Evolutionary conservation across 352 stramenopile genomes (phyloP), one percentile per base, ranked within the genome.

Genomic region (Phytophthora sansomeana): DNA sequence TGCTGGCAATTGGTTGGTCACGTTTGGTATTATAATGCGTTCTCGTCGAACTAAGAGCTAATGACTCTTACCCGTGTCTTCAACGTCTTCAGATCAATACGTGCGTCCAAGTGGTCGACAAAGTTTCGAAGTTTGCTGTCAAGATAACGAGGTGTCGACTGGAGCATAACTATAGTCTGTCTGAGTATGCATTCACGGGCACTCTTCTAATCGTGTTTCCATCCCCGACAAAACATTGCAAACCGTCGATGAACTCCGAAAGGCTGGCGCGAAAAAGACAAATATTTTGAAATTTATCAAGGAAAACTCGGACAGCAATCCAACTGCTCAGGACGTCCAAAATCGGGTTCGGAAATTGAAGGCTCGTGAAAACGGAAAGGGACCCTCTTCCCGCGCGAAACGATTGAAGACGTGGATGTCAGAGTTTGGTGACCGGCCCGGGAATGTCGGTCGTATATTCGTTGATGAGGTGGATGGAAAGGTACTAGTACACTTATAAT

Each of bases 201-300:
- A 50, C 29, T 38, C 51, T 41, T 19, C 39, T 17, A 32, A 58
- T 36, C 36, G 36, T 8, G 24, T 59, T 10, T 1, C 14, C 6
- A 24, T 50, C 5, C 8, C 47, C 24, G 36, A 48, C 1, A 13
- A 6, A 35, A 46, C 24, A n/a, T 41, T 63, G 14, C 55, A 53
- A 3, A 62, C 56, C 4, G 44, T 56, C 2, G 35, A 56, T 19
- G 28, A 17, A 8, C 44, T 56, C 5, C 32, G 33, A 14, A 42
- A 56, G 16, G 28, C 56, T 24, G 33, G 56, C 5, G 44, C 28
- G 2, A 63, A 55, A 26, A 56, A 48, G 35, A 41, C 24, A 2
- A 32, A 33, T 41, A 56, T 63, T 14, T 4, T 55, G 6, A 63
- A 62, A 47, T 51, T 38, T n/a, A n/a, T n/a, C n/a, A n/a, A n/a